These are phyloP conservation scores for Zymoseptoria ardabiliae DNA, from an alignment of 2,329 filamentous ascomycete species.

Conservation along the genomic window DNA sequence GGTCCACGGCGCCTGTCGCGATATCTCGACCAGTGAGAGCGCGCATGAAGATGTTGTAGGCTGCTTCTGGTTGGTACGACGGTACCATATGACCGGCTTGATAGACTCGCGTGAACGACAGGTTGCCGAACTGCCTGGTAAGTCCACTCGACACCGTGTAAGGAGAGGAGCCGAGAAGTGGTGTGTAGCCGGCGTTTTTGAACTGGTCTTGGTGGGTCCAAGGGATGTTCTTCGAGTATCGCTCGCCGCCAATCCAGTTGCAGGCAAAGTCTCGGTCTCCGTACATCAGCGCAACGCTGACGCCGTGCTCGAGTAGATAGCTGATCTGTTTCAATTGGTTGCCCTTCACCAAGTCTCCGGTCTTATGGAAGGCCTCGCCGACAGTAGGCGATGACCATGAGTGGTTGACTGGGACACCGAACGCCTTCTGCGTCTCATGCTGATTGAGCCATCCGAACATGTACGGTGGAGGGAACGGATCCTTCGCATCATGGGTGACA, in stretches of 20 bases:
- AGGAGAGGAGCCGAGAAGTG: conserved; percentile 19
- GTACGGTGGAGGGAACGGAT: conserved; percentile 37
- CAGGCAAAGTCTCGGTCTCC: conserved; percentile 53
- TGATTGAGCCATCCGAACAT: conserved; percentile 52
- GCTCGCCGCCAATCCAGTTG: conserved; percentile 51
- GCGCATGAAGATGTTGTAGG: conserved; percentile 34
- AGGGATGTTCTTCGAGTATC: conserved; percentile 43
- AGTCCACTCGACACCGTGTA: conserved; percentile 25
- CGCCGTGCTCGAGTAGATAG: conserved; percentile 35
- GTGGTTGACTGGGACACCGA: conserved; percentile 46
- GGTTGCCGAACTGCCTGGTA: conserved; percentile 28
- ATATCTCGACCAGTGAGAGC: conserved; percentile 29
- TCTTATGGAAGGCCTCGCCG: conserved; percentile 32
- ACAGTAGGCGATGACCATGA: conserved; percentile 30
- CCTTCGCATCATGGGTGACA: conserved; percentile 37
- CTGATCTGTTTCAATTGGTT: conserved; percentile 34
- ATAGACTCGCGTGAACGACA: conserved; percentile 42
- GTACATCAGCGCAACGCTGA: conserved; percentile 63
- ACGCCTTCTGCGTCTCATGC: conserved; percentile 48
- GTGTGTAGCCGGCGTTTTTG: conserved; percentile 42
- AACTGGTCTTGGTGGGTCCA: conserved; percentile 41
- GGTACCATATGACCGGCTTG: conserved; percentile 44
- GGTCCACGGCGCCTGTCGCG: conserved; percentile 27
- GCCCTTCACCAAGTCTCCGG: conserved; percentile 36
- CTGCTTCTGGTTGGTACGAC: conserved; percentile 32